Conservation (phyloP, 306 rosid species). For the Spatholobus suberectus region DNA sequence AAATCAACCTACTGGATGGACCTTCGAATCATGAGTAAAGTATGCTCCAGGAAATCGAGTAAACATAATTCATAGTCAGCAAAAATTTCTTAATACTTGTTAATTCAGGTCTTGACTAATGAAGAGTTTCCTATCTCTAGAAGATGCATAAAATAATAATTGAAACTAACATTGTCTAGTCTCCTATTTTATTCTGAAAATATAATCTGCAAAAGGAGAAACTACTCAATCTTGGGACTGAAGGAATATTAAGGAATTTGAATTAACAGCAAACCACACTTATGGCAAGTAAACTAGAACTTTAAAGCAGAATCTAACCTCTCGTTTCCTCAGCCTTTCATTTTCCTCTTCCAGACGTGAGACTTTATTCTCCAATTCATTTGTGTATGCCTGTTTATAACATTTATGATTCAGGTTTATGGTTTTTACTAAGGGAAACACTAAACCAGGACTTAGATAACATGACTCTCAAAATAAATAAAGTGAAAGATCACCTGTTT, state of each 20-base stretch:
- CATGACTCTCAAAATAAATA: background rate
- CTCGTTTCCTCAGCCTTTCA: conserved; percentile 84
- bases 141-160: too few relatives aligned
- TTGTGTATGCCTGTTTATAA: conserved; percentile 86
- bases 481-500: conserved; percentile 72
- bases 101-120: background rate
- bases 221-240: conserved; percentile 2
- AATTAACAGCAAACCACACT: conserved; percentile 21
- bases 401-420: conserved; percentile 1
- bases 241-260: conserved; percentile 18
- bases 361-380: conserved; percentile 90
- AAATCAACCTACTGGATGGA: background rate
- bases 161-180: background rate
- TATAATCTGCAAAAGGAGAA: background rate
- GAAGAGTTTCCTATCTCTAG: background rate
- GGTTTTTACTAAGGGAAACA: background rate
- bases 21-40: background rate
- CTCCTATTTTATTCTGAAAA: conserved; percentile 7
- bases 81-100: background rate
- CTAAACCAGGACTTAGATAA: background rate
- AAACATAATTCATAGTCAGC: background rate
- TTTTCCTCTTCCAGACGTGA: conserved; percentile 94
- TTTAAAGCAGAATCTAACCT: conserved; percentile 65
- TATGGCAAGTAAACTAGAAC: conserved; percentile 21
- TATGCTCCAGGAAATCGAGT: background rate